Percentiles rank a stretch among this genome's conserved stretches.
phyloP scores from a whole-genome alignment of 805 yeast species.

The Ogataea allantospora region DNA sequence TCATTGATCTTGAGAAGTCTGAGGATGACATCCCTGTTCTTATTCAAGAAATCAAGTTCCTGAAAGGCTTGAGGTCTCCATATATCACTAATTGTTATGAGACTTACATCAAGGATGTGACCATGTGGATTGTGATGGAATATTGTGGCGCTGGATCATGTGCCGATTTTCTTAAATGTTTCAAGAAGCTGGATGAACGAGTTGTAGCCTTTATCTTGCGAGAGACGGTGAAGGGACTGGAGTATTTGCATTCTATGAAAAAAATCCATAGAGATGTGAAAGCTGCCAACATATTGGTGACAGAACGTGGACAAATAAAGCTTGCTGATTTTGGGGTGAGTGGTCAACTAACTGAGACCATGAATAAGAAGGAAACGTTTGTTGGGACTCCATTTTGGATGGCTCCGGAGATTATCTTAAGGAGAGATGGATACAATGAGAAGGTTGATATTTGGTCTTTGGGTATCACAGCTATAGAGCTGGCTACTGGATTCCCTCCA shows the following conservation, averaged over 20 bases:
- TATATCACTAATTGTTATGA: conserved; percentile 66
- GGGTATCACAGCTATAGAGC: conserved; percentile 88
- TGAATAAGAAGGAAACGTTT: conserved; percentile 62
- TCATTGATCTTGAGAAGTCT: conserved; percentile 74
- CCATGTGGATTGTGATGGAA: conserved; percentile 91
- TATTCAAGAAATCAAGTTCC: conserved; percentile 74
- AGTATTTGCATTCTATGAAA: conserved; percentile 69
- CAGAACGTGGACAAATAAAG: conserved; percentile 67
- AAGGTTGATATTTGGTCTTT: conserved; percentile 95
- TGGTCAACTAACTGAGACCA: conserved; percentile 66
- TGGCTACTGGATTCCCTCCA: conserved; percentile 83
- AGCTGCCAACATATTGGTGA: conserved; percentile 81
- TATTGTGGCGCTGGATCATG: conserved; percentile 95
- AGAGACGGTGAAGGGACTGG: conserved; percentile 67
- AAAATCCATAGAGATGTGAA: conserved; percentile 90
- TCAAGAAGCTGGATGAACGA: conserved; percentile 55
- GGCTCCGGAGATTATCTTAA: conserved; percentile 92
- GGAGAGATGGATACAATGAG: conserved; percentile 64
- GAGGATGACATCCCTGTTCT: conserved; percentile 71
- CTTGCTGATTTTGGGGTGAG: conserved; percentile 93
- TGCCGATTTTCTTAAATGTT: conserved; percentile 62
- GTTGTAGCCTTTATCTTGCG: conserved; percentile 60
- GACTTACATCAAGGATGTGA: conserved; percentile 60
- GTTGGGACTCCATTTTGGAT: conserved; percentile 98
- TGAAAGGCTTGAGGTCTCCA: conserved; percentile 63